Conservation (phyloP, 2,329 filamentous ascomycete species). For the Talaromyces islandicus region DNA sequence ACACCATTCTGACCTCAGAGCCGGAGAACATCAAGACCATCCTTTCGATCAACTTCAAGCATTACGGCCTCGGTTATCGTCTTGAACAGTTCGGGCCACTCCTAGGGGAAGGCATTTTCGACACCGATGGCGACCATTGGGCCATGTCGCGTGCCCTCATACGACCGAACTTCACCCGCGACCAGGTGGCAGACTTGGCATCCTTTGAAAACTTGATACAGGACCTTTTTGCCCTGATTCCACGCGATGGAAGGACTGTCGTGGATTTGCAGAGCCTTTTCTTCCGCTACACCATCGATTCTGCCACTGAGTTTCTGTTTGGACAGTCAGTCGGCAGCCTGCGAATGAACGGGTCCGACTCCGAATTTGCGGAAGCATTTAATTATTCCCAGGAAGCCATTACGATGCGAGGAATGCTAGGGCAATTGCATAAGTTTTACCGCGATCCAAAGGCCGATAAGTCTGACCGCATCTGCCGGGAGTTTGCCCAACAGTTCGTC, state of each 20-base stretch:
- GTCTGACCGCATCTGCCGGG: background rate
- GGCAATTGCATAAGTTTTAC: background rate
- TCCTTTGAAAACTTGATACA: background rate
- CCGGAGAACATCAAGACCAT: constrained; percentile 52
- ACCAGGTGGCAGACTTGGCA: constrained; percentile 1
- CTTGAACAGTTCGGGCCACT: constrained; percentile 10
- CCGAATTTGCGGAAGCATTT: background rate
- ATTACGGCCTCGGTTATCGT: constrained; percentile 40
- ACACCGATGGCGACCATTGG: constrained; percentile 2
- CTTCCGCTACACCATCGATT: constrained; percentile 59
- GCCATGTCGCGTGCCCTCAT: constrained; percentile 3
- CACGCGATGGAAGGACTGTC: constrained; percentile 25
- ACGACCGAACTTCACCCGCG: constrained; percentile 7
- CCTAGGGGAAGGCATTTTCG: constrained; percentile 7
- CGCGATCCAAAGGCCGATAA: background rate
- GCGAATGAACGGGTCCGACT: background rate
- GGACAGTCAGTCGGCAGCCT: constrained; percentile 43
- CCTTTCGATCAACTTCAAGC: constrained; percentile 46
- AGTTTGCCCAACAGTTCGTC: constrained; percentile 51
- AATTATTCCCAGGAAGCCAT: constrained; percentile 4
- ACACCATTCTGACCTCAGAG: constrained; percentile 31
- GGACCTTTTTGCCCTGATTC: background rate
- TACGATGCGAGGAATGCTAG: background rate
- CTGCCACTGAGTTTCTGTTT: constrained; percentile 79
- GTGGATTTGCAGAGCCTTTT: constrained; percentile 4